phyloP scores from a whole-genome alignment of 1,284 basidiomycete genomes.

The Ustilago trichophora region DNA sequence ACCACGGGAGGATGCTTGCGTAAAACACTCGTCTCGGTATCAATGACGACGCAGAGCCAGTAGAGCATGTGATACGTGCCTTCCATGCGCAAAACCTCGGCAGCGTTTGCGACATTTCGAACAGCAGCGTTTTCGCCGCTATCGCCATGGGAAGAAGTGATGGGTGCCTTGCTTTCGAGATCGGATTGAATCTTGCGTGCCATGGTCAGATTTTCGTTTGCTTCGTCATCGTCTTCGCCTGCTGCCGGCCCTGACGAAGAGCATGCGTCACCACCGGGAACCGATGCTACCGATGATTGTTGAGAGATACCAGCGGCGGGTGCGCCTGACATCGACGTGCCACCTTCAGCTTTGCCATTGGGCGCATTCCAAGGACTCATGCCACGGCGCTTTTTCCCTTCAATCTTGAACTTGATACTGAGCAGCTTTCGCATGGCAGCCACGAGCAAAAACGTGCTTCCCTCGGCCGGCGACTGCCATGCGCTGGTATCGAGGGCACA shows the following conservation, averaged over 20 bases:
- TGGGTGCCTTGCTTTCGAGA: slow-evolving; percentile 9
- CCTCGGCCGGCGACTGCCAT: slow-evolving; percentile 34
- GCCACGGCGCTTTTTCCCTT: slow-evolving; percentile 16
- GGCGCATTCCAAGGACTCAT: slow-evolving; percentile 10
- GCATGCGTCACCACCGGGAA: no score
- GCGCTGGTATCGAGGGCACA: slow-evolving; percentile 27
- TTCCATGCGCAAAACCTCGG: slow-evolving; percentile 14
- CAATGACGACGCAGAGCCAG: slow-evolving; percentile 25
- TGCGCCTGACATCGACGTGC: no score
- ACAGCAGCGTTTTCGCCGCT: neutral
- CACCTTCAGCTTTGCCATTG: neutral
- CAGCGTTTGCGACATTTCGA: neutral
- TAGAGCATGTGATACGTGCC: slow-evolving; percentile 32
- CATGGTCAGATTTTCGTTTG: neutral
- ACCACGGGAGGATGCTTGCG: slow-evolving; percentile 23
- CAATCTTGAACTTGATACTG: slow-evolving; percentile 26
- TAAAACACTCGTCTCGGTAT: slow-evolving; percentile 22
- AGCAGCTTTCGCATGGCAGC: slow-evolving; percentile 26
- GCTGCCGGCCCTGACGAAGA: no score
- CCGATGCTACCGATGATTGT: no score
- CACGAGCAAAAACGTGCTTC: slow-evolving; percentile 25
- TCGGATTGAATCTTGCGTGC: slow-evolving; percentile 11
- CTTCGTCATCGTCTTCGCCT: no score
- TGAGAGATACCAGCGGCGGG: no score
- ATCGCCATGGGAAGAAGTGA: neutral